Evolutionary conservation across 139 green algal species (phyloP).

Genomic region (Chlorella sorokiniana): DNA sequence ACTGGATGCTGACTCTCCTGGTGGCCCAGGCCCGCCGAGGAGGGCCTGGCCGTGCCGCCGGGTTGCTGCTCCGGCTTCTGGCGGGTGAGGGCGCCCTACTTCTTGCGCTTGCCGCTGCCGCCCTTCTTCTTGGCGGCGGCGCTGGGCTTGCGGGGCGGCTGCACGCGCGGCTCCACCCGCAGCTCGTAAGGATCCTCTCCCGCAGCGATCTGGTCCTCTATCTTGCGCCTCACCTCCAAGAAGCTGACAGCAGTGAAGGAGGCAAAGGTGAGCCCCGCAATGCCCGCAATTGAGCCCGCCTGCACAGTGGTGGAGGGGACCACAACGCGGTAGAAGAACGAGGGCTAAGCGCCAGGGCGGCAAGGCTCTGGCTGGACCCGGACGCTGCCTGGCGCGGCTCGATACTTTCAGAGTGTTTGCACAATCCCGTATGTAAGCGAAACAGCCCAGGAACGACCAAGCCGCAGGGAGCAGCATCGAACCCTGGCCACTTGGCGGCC

Average conservation of each 20-base stretch:
- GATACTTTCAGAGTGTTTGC: too few relatives aligned
- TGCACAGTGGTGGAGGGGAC: too few relatives aligned
- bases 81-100: too few relatives aligned
- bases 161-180: background rate
- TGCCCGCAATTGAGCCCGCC: slow-evolving; percentile 27
- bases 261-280: slow-evolving; percentile 14
- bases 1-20: too few relatives aligned
- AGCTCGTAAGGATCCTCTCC: slow-evolving; percentile 38
- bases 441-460: too few relatives aligned
- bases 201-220: slow-evolving; percentile 21
- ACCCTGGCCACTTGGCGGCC: too few relatives aligned
- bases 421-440: too few relatives aligned
- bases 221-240: slow-evolving; percentile 24
- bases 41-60: background rate
- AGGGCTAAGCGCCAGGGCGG: background rate
- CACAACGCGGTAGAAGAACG: background rate
- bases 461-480: too few relatives aligned
- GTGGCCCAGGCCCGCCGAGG: too few relatives aligned
- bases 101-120: slow-evolving; percentile 23
- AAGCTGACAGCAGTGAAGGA: slow-evolving; percentile 21
- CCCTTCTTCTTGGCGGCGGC: slow-evolving; percentile 24
- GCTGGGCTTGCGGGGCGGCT: background rate
- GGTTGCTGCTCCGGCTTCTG: too few relatives aligned
- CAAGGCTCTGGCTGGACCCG: too few relatives aligned
- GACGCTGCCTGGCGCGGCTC: too few relatives aligned